These are phyloP conservation scores for Fomitopsis pinicola DNA, from an alignment of 1,284 basidiomycete genomes.

Conservation along the genomic window DNA sequence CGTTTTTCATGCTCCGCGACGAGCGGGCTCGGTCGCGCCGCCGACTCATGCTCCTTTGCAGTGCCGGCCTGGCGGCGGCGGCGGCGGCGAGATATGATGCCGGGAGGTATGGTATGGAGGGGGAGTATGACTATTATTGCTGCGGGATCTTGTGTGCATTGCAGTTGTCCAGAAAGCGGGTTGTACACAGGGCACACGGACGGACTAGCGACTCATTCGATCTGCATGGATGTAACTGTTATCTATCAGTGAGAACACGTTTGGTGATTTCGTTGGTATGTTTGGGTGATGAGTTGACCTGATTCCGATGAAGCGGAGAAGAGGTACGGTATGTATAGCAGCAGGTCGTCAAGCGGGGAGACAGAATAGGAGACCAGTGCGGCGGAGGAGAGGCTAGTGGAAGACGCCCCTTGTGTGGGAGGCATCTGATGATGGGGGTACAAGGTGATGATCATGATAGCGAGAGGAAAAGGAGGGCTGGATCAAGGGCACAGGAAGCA, in stretches of 20 bases:
- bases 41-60: background rate
- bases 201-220: background rate
- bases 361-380: background rate
- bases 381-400: background rate
- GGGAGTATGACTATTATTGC: background rate
- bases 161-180: background rate
- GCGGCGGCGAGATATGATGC: background rate
- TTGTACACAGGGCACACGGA: background rate
- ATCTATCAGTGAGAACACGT: background rate
- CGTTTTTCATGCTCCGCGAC: conserved; percentile 12
- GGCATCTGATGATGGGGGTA: conserved; percentile 7
- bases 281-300: background rate
- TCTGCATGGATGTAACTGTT: background rate
- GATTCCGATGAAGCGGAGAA: background rate
- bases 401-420: conserved; percentile 4
- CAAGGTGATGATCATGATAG: conserved; percentile 8
- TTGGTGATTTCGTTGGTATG: background rate
- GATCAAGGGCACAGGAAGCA: conserved; percentile 8
- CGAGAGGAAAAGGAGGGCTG: background rate
- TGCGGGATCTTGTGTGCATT: background rate
- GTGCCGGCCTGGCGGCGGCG: background rate
- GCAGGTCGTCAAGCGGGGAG: background rate
- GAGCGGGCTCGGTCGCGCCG: background rate
- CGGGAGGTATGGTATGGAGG: background rate
- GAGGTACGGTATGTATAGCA: background rate